Percentiles rank a stretch among this genome's conserved stretches.
Evolutionary conservation across 2,329 filamentous ascomycete genomes (phyloP).

Genomic region (Paraphaeosphaeria sporulosa): DNA sequence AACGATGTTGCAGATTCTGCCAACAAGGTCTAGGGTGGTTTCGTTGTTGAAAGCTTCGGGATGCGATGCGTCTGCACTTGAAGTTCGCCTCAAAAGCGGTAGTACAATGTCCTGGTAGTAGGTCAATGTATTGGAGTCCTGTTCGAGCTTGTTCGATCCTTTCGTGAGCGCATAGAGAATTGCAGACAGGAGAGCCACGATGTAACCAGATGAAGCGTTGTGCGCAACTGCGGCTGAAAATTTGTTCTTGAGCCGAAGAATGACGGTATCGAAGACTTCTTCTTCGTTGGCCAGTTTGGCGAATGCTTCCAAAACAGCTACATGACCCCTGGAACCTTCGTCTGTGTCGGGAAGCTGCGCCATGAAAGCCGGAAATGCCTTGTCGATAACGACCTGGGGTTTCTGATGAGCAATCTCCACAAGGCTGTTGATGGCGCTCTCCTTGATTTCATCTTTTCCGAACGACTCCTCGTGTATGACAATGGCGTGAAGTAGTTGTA

Average conservation of each 20-base stretch:
- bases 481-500: slow-evolving; percentile 68
- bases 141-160: slow-evolving; percentile 60
- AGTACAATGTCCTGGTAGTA: slow-evolving; percentile 59
- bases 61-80: slow-evolving; percentile 41
- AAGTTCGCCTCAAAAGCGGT: slow-evolving; percentile 50
- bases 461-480: slow-evolving; percentile 66
- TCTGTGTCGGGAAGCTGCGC: slow-evolving; percentile 68
- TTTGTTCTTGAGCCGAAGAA: slow-evolving; percentile 70
- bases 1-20: slow-evolving; percentile 67
- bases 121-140: slow-evolving; percentile 45
- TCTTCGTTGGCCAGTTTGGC: slow-evolving; percentile 69
- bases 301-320: slow-evolving; percentile 68
- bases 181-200: slow-evolving; percentile 67
- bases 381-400: slow-evolving; percentile 68
- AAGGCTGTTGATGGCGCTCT: slow-evolving; percentile 65
- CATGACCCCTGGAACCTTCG: slow-evolving; percentile 55
- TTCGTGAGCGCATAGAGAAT: slow-evolving; percentile 68
- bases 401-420: slow-evolving; percentile 69
- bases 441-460: slow-evolving; percentile 64
- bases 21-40: slow-evolving; percentile 65
- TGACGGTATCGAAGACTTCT: slow-evolving; percentile 69
- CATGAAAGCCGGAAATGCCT: slow-evolving; percentile 71
- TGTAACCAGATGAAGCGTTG: slow-evolving; percentile 60
- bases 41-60: slow-evolving; percentile 54
- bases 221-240: slow-evolving; percentile 64